Percentiles rank a stretch among this genome's conserved stretches.
phyloP scores from a whole-genome alignment of 805 yeast species.

The Kluyveromyces nonfermentans region DNA sequence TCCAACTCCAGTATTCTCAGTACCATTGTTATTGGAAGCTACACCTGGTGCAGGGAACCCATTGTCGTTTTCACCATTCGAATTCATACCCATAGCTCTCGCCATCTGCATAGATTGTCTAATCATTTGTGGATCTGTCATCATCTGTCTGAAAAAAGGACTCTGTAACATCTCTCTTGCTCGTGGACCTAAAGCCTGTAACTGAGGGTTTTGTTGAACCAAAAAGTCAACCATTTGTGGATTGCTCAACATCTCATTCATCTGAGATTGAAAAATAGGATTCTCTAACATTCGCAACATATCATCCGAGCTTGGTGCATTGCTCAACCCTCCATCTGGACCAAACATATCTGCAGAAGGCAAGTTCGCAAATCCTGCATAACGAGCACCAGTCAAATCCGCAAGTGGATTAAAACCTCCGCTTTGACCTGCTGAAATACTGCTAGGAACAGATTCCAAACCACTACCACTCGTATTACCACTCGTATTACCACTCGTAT shows the following conservation, averaged over 20 bases:
- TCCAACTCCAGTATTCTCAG: slow-evolving; percentile 12
- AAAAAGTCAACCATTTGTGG: slow-evolving; percentile 82
- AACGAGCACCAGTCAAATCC: slow-evolving; percentile 89
- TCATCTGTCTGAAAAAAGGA: slow-evolving; percentile 70
- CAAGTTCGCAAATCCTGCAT: slow-evolving; percentile 80
- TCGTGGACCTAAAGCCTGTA: slow-evolving; percentile 82
- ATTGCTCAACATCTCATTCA: slow-evolving; percentile 74
- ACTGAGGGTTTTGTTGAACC: slow-evolving; percentile 75
- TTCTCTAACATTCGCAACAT: slow-evolving; percentile 64
- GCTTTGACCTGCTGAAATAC: slow-evolving; percentile 70
- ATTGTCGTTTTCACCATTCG: slow-evolving; percentile 25
- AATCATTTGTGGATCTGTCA: slow-evolving; percentile 77
- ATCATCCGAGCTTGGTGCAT: slow-evolving; percentile 67
- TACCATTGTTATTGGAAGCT: slow-evolving; percentile 8
- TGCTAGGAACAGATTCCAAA: slow-evolving; percentile 47
- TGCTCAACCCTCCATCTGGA: slow-evolving; percentile 80
- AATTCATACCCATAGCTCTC: slow-evolving; percentile 31
- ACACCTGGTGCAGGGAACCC: slow-evolving; percentile 45
- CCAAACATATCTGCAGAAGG: slow-evolving; percentile 88
- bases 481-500: slow-evolving; percentile 18
- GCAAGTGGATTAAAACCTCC: slow-evolving; percentile 87
- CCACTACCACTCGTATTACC: neutral
- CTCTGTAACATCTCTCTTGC: slow-evolving; percentile 78
- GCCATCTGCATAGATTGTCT: slow-evolving; percentile 75
- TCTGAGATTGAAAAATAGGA: slow-evolving; percentile 73